Evolutionary conservation across 768 basidiomycete genomes (phyloP).

Genomic region (Tephrocybe sp.): DNA sequence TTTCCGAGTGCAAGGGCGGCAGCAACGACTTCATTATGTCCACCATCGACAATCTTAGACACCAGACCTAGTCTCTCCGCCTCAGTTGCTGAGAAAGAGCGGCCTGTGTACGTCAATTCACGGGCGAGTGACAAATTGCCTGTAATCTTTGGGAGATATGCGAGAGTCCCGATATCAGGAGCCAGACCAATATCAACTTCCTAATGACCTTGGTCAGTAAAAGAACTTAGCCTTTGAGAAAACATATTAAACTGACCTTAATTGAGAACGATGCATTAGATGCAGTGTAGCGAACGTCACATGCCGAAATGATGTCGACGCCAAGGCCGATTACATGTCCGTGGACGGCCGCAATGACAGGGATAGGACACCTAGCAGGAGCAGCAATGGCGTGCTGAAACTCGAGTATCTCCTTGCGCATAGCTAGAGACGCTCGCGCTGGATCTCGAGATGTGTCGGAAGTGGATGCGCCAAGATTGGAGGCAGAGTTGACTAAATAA

Average conservation of each 20-base stretch:
- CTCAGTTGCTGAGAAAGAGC: conserved; percentile 66
- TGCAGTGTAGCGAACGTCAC: conserved; percentile 78
- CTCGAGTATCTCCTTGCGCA: conserved; percentile 42
- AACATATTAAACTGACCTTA: conserved; percentile 42
- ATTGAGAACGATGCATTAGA: conserved; percentile 63
- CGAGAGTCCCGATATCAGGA: conserved; percentile 85
- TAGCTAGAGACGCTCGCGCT: conserved; percentile 48
- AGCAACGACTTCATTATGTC: conserved; percentile 58
- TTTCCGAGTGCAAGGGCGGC: conserved; percentile 66
- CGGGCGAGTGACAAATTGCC: conserved; percentile 70
- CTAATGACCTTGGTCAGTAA: conserved; percentile 31
- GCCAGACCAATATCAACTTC: conserved; percentile 88
- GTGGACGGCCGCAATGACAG: conserved; percentile 81
- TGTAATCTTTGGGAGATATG: conserved; percentile 73
- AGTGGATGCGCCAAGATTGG: conserved; percentile 20
- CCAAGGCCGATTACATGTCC: conserved; percentile 76
- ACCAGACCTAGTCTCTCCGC: conserved; percentile 72
- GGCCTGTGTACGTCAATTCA: conserved; percentile 76
- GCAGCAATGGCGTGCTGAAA: conserved; percentile 75
- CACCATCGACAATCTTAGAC: conserved; percentile 67
- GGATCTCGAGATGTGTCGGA: conserved; percentile 36
- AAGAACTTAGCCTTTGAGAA: conserved; percentile 44
- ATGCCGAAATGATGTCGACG: conserved; percentile 69
- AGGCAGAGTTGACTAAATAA: conserved; percentile 29
- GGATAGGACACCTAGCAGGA: conserved; percentile 66